A percentile compares a stretch with the other conserved stretches of the same genome.
Conservation (phyloP, 2,329 filamentous ascomycete species). For the Sarocladium strictum region DNA sequence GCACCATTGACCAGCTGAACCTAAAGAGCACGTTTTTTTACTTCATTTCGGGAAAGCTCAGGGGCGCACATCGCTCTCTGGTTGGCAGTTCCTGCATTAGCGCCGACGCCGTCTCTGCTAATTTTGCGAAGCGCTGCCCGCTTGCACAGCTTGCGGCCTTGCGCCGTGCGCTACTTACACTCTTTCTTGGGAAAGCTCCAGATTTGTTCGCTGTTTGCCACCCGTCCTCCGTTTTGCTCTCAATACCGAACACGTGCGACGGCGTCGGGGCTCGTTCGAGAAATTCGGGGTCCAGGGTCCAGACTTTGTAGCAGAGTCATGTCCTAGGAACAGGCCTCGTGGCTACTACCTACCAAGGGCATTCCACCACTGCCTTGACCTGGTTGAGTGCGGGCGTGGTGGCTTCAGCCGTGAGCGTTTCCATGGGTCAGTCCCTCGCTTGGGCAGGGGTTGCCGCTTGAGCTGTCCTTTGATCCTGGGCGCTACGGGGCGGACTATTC, state of each 20-base stretch:
- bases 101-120: background rate
- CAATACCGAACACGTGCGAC: no score
- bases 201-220: no score
- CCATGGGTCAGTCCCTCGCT: background rate
- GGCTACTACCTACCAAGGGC: background rate
- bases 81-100: constrained; percentile 1
- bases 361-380: background rate
- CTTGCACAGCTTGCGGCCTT: background rate
- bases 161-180: background rate
- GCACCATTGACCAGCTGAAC: no score
- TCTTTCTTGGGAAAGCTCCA: background rate
- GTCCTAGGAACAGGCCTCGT: no score
- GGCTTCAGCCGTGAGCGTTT: background rate
- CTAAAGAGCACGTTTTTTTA: no score
- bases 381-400: background rate
- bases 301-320: no score
- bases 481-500: background rate
- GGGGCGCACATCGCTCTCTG: background rate
- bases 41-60: background rate
- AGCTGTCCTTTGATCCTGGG: background rate
- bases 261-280: no score
- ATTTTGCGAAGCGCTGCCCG: constrained; percentile 6
- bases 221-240: no score
- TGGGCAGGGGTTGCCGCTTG: background rate
- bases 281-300: no score